Percentiles rank a stretch among this genome's conserved stretches.
These are phyloP conservation scores for Agrocybe praecox DNA, from an alignment of 768 basidiomycete species.

Conservation along the genomic window DNA sequence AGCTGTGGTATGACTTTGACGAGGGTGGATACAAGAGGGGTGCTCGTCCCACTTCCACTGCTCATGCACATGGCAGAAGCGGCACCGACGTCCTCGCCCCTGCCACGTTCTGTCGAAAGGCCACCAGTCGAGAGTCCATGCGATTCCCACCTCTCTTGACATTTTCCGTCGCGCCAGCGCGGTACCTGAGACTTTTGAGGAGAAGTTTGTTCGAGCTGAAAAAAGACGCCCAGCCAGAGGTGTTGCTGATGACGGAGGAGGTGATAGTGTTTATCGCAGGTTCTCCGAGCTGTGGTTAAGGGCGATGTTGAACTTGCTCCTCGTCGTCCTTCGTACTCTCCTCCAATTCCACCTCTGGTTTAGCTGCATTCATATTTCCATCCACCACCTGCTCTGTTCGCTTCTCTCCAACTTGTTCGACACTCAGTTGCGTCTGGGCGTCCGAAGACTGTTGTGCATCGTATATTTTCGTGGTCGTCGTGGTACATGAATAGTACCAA, in stretches of 20 bases:
- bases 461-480: too few relatives aligned
- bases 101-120: slow-evolving; percentile 26
- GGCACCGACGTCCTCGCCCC: slow-evolving; percentile 1
- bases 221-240: too few relatives aligned
- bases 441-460: too few relatives aligned
- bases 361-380: not conserved
- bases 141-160: slow-evolving; percentile 53
- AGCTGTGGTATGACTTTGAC: not conserved
- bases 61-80: too few relatives aligned
- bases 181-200: slow-evolving; percentile 54
- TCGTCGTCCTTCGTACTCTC: not conserved
- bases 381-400: not conserved
- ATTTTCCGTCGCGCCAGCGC: slow-evolving; percentile 11
- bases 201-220: slow-evolving; percentile 45
- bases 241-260: too few relatives aligned
- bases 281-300: not conserved
- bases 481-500: too few relatives aligned
- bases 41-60: too few relatives aligned
- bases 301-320: not conserved
- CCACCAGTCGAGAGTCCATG: slow-evolving; percentile 47
- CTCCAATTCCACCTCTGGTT: not conserved
- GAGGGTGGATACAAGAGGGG: not conserved
- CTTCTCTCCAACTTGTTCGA: too few relatives aligned
- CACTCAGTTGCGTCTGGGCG: too few relatives aligned
- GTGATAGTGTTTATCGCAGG: too few relatives aligned